Conservation (phyloP, 2,329 filamentous ascomycete genomes). For the Chrysoporthe austroafricana region DNA sequence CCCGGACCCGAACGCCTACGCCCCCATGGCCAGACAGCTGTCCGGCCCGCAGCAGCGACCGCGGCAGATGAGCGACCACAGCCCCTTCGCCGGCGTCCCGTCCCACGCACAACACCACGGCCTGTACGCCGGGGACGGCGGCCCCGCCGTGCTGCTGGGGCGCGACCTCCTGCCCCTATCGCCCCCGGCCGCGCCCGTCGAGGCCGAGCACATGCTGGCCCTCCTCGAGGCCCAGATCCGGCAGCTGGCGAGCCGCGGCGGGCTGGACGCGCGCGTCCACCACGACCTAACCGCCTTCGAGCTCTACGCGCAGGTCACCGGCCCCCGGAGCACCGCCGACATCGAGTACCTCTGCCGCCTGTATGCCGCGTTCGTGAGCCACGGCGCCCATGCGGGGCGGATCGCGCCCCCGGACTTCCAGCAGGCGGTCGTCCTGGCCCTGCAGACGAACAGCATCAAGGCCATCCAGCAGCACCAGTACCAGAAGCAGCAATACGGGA, state of each 20-base stretch:
- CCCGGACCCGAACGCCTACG: background rate
- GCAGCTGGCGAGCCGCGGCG: conserved; percentile 10
- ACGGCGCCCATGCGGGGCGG: background rate
- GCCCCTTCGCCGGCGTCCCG: background rate
- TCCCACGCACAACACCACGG: background rate
- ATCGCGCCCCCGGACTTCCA: background rate
- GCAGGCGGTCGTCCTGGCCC: background rate
- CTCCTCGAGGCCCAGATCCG: conserved; percentile 7
- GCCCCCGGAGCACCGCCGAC: background rate
- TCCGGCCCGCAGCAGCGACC: background rate
- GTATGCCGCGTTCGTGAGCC: conserved; percentile 16
- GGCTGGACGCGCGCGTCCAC: conserved; percentile 17
- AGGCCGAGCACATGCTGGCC: background rate
- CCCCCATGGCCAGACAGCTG: background rate
- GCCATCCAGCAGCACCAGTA: background rate
- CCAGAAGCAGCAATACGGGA: background rate
- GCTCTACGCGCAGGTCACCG: conserved; percentile 9
- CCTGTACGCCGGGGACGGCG: background rate
- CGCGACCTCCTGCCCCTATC: background rate
- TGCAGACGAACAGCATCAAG: background rate
- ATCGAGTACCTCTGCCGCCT: conserved; percentile 12
- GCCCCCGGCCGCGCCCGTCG: background rate
- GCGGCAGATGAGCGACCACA: conserved; percentile 1
- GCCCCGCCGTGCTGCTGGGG: background rate
- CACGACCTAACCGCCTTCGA: conserved; percentile 15